These are phyloP conservation scores for Entomortierella parvispora DNA, from an alignment of 192 early-diverging fungal genomes.

Conservation along the genomic window DNA sequence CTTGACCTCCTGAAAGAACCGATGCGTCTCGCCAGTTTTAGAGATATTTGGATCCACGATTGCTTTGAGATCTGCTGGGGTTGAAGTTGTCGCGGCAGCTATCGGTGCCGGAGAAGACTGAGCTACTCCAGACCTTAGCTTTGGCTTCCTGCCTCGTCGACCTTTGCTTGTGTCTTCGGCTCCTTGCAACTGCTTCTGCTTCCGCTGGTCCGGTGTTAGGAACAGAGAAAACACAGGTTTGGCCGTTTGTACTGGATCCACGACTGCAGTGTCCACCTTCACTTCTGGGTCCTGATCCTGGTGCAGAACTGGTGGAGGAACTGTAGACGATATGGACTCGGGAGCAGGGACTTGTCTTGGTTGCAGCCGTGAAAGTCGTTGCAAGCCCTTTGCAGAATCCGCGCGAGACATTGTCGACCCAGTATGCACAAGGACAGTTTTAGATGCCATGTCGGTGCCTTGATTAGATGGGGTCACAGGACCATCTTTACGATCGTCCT, in stretches of 20 bases:
- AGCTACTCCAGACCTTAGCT: conserved; percentile 4
- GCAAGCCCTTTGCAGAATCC: no score
- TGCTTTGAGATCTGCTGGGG: neutral
- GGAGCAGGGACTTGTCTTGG: no score
- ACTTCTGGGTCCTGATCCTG: neutral
- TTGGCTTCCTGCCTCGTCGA: conserved; percentile 32
- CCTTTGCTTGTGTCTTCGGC: neutral
- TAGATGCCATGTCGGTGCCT: no score
- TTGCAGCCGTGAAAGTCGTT: no score
- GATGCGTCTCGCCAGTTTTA: conserved; percentile 43
- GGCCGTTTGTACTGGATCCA: conserved; percentile 4
- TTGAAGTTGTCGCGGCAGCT: neutral
- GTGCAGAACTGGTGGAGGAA: no score
- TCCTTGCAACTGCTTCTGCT: conserved; percentile 26
- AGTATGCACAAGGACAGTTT: no score
- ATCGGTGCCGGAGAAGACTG: neutral
- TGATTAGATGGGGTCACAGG: no score
- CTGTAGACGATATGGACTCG: no score
- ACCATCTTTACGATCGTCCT: no score
- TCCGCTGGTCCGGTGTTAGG: conserved; percentile 39
- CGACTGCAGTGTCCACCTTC: no score
- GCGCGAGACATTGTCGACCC: no score
- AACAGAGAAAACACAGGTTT: conserved; percentile 47
- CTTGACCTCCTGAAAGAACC: conserved; percentile 46
- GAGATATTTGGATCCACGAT: conserved; percentile 49